Percentiles rank a stretch among this genome's conserved stretches.
Conservation (phyloP, 768 basidiomycete genomes). For the Termitomyces sp. region DNA sequence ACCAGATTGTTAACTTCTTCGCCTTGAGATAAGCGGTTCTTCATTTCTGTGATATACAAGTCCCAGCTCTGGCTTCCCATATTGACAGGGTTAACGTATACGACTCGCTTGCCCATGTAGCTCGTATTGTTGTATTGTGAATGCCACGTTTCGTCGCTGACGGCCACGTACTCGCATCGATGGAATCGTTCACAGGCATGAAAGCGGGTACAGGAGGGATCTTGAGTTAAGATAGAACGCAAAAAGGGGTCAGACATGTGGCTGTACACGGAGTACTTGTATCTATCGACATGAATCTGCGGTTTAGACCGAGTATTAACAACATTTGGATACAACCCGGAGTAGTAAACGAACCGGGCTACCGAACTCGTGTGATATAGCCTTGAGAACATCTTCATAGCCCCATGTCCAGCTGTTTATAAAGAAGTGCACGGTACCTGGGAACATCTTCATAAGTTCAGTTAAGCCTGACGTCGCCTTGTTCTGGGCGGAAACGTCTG, state of each 20-base stretch:
- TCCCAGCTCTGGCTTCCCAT: conserved; percentile 52
- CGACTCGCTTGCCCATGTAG: conserved; percentile 49
- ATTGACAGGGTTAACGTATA: conserved; percentile 84
- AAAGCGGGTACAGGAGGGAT: conserved; percentile 66
- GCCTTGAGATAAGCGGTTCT: conserved; percentile 30
- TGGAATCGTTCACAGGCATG: conserved; percentile 90
- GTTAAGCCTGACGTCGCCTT: conserved; percentile 63
- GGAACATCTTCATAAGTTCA: conserved; percentile 63
- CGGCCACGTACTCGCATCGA: conserved; percentile 60
- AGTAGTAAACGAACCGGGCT: conserved; percentile 38
- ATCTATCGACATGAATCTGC: conserved; percentile 87
- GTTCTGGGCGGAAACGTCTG: conserved; percentile 33
- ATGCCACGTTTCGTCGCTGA: conserved; percentile 26
- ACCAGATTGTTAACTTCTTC: conserved; percentile 62
- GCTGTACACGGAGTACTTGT: conserved; percentile 70
- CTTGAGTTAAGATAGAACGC: conserved; percentile 51
- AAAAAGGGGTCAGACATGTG: conserved; percentile 57
- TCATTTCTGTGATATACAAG: conserved; percentile 36
- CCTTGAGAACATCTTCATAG: conserved; percentile 88
- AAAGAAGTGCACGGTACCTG: conserved; percentile 69
- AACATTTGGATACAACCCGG: background rate
- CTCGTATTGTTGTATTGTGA: conserved; percentile 30
- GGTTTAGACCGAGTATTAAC: background rate
- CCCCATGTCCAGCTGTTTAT: conserved; percentile 96
- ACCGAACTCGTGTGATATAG: conserved; percentile 60